Evolutionary conservation across 2,329 filamentous ascomycete genomes (phyloP).

Genomic region (Aspergillus sp.): DNA sequence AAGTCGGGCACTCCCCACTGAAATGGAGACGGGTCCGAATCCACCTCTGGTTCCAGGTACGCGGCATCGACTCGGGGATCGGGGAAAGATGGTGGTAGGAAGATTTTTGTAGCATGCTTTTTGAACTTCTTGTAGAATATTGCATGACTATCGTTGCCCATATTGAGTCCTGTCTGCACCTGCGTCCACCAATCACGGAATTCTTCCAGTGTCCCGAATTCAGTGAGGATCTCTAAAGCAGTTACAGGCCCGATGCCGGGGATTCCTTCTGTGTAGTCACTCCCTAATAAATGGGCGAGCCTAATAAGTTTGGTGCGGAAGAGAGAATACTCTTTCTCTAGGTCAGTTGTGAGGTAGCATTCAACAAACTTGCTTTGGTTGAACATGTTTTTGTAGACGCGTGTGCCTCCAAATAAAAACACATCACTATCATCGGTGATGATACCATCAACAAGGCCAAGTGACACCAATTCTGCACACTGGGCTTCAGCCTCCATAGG

Average conservation of each 20-base stretch:
- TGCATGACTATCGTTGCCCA: slow-evolving; percentile 57
- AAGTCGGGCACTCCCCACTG: slow-evolving; percentile 96
- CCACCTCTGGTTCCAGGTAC: slow-evolving; percentile 84
- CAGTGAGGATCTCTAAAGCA: slow-evolving; percentile 88
- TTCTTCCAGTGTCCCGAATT: slow-evolving; percentile 72
- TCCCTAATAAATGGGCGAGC: slow-evolving; percentile 86
- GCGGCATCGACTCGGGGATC: slow-evolving; percentile 76
- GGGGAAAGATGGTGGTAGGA: slow-evolving; percentile 79
- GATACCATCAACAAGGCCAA: slow-evolving; percentile 93
- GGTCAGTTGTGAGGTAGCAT: slow-evolving; percentile 81
- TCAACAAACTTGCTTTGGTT: slow-evolving; percentile 98
- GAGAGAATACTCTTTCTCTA: slow-evolving; percentile 86
- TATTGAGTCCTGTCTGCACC: slow-evolving; percentile 70
- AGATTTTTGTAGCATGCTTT: slow-evolving; percentile 80
- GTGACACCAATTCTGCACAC: slow-evolving; percentile 82
- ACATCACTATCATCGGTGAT: slow-evolving; percentile 97
- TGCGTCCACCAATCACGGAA: slow-evolving; percentile 88
- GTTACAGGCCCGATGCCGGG: slow-evolving; percentile 91
- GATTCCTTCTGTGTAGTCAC: slow-evolving; percentile 92
- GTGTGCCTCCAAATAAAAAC: slow-evolving; percentile 92
- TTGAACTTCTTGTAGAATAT: slow-evolving; percentile 84
- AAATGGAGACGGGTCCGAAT: slow-evolving; percentile 74
- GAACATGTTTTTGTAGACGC: slow-evolving; percentile 99
- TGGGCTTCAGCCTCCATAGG: slow-evolving; percentile 99
- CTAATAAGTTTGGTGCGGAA: slow-evolving; percentile 84